Conservation (phyloP, 257 asterid genomes). For the Datura wrightii region DNA sequence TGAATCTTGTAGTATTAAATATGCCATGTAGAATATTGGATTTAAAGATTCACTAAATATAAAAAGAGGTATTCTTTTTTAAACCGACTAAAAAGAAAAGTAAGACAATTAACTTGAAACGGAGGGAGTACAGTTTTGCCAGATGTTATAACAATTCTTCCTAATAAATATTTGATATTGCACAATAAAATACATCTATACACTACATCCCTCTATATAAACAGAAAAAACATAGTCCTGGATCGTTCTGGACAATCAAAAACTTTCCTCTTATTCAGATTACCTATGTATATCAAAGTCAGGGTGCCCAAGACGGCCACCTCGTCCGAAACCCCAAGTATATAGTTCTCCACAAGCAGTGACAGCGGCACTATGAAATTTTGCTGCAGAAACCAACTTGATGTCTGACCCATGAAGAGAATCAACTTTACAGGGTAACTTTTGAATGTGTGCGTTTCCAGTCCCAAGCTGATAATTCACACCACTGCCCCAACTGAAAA, state of each 20-base stretch:
- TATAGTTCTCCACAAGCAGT: conserved; percentile 84
- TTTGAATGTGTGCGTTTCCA: conserved; percentile 96
- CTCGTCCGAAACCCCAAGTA: conserved; percentile 99
- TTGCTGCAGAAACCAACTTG: conserved; percentile 79
- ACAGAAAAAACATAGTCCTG: background rate
- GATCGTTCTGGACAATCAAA: conserved; percentile 2
- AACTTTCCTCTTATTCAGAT: conserved; percentile 12
- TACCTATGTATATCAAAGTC: conserved; percentile 98
- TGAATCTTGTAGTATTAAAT: background rate
- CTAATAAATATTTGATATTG: background rate
- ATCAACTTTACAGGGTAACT: conserved; percentile 95
- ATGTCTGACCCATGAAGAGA: conserved; percentile 76
- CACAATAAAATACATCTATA: background rate
- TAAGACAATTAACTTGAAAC: background rate
- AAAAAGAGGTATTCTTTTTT: background rate
- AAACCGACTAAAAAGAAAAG: background rate
- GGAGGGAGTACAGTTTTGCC: background rate
- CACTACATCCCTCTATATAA: background rate
- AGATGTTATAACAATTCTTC: background rate
- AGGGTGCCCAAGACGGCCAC: conserved; percentile 99
- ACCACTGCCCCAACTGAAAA: conserved; percentile 99
- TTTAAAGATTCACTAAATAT: background rate
- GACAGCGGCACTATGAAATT: conserved; percentile 97
- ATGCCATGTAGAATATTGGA: conserved; percentile 5
- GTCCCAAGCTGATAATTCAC: conserved; percentile 99